Conservation (phyloP, 176 grass and related monocot genomes). For the Oryza australiensis region DNA sequence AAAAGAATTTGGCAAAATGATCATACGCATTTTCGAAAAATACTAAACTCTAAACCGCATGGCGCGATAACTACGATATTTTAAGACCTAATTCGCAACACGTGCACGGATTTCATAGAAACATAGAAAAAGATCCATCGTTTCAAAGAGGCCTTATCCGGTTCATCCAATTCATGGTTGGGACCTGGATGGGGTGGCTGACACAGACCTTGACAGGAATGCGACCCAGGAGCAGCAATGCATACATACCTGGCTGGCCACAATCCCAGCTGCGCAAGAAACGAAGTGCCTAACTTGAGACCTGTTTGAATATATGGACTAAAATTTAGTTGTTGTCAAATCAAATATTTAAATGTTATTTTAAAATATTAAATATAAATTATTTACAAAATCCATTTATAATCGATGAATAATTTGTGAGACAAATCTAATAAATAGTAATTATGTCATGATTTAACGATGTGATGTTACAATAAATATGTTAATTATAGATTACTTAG, state of each 20-base stretch:
- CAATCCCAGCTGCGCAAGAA: slow-evolving; percentile 30
- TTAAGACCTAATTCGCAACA: too few species aligned
- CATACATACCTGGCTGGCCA: neutral
- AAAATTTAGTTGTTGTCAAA: too few species aligned
- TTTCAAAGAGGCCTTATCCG: neutral
- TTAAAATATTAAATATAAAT: too few species aligned
- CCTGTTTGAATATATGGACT: too few species aligned
- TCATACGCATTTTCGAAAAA: neutral
- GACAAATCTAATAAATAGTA: too few species aligned
- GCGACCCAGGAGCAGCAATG: neutral
- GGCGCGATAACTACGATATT: neutral
- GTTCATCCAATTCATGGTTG: neutral
- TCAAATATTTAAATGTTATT: too few species aligned
- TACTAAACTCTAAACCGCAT: neutral
- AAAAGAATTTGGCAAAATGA: neutral
- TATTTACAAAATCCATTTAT: too few species aligned
- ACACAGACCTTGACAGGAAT: neutral
- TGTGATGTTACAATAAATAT: too few species aligned
- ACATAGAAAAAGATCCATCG: neutral
- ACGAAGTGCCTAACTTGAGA: neutral
- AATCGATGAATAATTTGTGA: too few species aligned
- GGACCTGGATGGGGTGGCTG: neutral
- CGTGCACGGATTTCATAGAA: neutral
- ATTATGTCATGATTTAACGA: too few species aligned
- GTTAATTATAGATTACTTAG: too few species aligned